Percentiles rank a stretch among this genome's conserved stretches.
phyloP scores from a whole-genome alignment of 192 early-diverging fungal genomes.

The Rhizophagus clarus region DNA sequence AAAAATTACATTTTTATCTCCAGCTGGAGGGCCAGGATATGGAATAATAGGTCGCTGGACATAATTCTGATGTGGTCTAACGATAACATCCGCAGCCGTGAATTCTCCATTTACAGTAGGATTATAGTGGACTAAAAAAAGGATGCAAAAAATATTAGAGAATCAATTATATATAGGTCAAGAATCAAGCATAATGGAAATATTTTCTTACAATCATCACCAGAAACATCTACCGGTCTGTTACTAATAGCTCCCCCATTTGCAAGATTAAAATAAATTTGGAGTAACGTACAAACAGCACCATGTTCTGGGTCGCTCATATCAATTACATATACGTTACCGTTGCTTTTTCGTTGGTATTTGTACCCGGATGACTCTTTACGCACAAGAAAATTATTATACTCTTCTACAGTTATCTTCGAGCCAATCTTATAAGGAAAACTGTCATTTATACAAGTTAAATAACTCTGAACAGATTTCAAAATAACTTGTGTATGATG shows the following conservation, averaged over 20 bases:
- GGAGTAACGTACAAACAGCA: background rate
- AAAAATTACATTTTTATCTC: no score
- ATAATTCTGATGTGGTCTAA: no score
- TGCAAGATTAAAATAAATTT: conserved; percentile 8
- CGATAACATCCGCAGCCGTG: no score
- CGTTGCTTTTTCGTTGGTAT: conserved; percentile 15
- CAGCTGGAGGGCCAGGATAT: no score
- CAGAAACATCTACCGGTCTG: background rate
- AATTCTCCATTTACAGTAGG: no score
- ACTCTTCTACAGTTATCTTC: conserved; percentile 24
- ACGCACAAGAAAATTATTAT: conserved; percentile 21
- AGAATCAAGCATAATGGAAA: no score
- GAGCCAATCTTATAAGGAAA: conserved; percentile 30
- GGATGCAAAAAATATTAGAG: no score
- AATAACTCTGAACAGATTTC: conserved; percentile 13
- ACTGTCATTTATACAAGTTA: conserved; percentile 25
- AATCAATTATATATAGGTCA: no score
- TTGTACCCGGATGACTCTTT: conserved; percentile 27
- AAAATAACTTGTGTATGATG: conserved; percentile 10
- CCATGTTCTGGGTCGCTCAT: no score
- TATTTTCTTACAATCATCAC: conserved; percentile 27
- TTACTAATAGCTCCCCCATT: background rate
- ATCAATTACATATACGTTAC: conserved; percentile 28
- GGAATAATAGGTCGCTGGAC: no score
- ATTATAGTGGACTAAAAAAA: no score